Evolutionary conservation across 768 basidiomycete species (phyloP).

Genomic region (Suillus brevipes): DNA sequence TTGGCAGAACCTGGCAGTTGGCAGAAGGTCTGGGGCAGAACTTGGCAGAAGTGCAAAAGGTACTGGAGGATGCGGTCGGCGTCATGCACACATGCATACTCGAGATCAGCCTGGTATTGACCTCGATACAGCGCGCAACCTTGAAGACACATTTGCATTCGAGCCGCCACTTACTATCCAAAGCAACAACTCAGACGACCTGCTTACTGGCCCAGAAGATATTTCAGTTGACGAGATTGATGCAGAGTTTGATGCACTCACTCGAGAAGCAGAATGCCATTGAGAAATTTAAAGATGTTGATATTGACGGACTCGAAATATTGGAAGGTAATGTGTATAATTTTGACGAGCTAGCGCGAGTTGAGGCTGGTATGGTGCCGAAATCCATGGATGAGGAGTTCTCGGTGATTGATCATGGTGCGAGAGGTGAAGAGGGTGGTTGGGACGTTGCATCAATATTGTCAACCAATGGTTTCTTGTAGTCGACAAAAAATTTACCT

Average conservation of each 20-base stretch:
- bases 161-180: background rate
- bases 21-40: no score
- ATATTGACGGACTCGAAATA: no score
- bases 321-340: no score
- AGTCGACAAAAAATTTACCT: background rate
- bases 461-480: background rate
- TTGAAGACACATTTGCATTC: background rate
- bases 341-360: background rate
- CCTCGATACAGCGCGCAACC: background rate
- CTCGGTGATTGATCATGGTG: background rate
- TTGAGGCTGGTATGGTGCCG: background rate
- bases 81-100: no score
- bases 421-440: background rate
- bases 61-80: no score
- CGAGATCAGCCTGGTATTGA: background rate
- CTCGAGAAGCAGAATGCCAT: background rate
- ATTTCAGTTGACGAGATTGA: no score
- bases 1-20: no score
- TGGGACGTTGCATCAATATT: background rate
- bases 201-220: no score
- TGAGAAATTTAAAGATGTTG: no score
- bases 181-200: background rate
- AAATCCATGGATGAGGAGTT: background rate
- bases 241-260: no score
- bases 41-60: no score